Base-by-base conservation (phyloP, 2,329 filamentous ascomycete species). In the Colletotrichum cuscutae region DNA sequence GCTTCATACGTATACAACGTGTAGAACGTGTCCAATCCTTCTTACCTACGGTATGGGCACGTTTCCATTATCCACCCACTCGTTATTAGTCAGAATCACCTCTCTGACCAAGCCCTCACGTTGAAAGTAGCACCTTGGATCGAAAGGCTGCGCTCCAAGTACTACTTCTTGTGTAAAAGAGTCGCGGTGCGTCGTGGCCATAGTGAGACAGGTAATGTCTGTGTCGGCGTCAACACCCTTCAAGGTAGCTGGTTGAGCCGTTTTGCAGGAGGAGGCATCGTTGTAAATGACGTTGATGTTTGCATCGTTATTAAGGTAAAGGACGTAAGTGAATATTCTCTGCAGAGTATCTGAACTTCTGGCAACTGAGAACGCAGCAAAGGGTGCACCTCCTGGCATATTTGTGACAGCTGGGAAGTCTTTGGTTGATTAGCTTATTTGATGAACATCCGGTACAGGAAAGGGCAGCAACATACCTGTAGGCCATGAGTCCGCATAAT, bases 191-290 rank as follows among this genome's bases (percentile, higher is more conserved):
- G 62, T 57, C 7, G 61, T 65, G 13, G 59, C 61, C 61, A 71
- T 53, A 2, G 61, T 65, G n/a, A 71, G 37, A 46, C 61, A 71
- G n/a, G 56, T 28, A 30, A 71, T 71, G 56, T 65, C 68, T 22
- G 68, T 65, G 32, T 71, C 61, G 4, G 37, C 4, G 30, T 65
- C 68, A 5, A 65, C 61, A 19, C 46, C 28, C 26, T 42, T 63
- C 28, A 70, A 35, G 3, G 19, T 28, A 13, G 19, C 22, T 24
- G 56, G 61, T 22, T 61, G 35, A 2, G 9, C 15, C 19, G 30
- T 46, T 24, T 66, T 24, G 49, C 68, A 65, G 24, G 62, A 13
- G 8, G 42, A 30, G 4, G 54, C 54, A 54, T 56, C 35, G 19
- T 28, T 37, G 32, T 65, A 71, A 9, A 71, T 19, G 32, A 71